Percentiles rank a stretch among this genome's conserved stretches.
Conservation (phyloP, 139 green algal species). For the Mesotaenium endlicherianum region DNA sequence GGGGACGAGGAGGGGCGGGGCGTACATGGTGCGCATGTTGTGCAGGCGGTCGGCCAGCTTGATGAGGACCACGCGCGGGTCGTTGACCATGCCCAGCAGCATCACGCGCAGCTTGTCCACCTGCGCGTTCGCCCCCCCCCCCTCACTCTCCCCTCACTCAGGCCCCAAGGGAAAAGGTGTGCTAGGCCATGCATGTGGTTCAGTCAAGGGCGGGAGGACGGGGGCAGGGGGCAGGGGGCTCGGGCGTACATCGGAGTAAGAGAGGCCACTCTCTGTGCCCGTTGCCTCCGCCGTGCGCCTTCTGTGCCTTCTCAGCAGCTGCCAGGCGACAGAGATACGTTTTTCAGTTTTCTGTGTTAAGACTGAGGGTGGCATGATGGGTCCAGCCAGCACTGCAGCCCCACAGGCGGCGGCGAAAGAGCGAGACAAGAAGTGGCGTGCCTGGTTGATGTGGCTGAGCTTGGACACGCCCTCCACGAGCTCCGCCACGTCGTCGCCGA, state of each 20-base stretch:
- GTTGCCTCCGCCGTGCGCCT: not conserved
- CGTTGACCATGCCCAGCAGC: conserved; percentile 71
- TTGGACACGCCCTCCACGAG: conserved; percentile 80
- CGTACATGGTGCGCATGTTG: conserved; percentile 69
- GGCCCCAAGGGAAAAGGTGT: not conserved
- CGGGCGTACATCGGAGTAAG: conserved; percentile 2
- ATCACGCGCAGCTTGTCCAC: conserved; percentile 62
- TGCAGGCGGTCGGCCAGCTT: conserved; percentile 81
- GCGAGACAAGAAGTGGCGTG: too few relatives aligned
- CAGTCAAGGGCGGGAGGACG: too few relatives aligned
- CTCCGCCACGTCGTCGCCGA: conserved; percentile 68
- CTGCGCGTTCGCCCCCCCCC: too few relatives aligned
- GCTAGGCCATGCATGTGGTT: too few relatives aligned
- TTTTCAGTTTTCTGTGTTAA: too few relatives aligned
- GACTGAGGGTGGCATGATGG: too few relatives aligned
- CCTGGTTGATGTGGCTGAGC: conserved; percentile 84
- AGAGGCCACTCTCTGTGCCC: not conserved
- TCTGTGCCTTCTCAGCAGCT: conserved; percentile 17
- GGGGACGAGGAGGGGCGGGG: too few relatives aligned
- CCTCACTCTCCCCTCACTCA: not conserved
- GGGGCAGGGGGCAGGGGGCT: too few relatives aligned
- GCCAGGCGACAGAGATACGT: not conserved
- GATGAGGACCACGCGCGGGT: conserved; percentile 84
- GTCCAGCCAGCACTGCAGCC: too few relatives aligned
- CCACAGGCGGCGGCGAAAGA: too few relatives aligned